Conservation (phyloP, 768 basidiomycete species). For the Termitomyces sp. region DNA sequence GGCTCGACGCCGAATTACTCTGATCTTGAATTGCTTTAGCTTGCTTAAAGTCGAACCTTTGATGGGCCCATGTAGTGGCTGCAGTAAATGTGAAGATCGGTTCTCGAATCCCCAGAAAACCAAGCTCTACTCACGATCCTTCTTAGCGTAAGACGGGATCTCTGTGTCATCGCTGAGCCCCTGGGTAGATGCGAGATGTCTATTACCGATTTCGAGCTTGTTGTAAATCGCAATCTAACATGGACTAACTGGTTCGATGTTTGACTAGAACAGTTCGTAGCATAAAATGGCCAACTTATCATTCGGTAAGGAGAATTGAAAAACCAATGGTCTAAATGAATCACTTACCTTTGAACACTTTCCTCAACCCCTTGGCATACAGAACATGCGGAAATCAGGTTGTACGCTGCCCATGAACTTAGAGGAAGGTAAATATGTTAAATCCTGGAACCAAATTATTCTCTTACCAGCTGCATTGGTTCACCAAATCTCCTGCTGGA, state of each 20-base stretch:
- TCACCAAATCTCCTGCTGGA: constrained; percentile 11
- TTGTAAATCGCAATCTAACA: neutral
- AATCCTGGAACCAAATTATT: neutral
- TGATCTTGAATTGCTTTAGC: constrained; percentile 24
- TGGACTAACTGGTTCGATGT: constrained; percentile 1
- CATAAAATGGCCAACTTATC: constrained; percentile 7
- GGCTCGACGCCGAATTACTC: constrained; percentile 21
- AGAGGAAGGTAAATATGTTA: neutral
- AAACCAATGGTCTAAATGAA: too few relatives aligned
- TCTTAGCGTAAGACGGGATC: constrained; percentile 45
- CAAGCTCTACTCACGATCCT: constrained; percentile 33
- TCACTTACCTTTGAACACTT: constrained; percentile 24
- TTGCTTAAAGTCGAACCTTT: constrained; percentile 17
- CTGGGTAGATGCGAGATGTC: constrained; percentile 34
- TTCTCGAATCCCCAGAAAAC: constrained; percentile 3
- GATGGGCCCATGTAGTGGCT: constrained; percentile 31
- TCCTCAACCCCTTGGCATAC: too few relatives aligned
- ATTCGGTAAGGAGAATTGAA: neutral
- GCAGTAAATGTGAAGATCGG: constrained; percentile 9
- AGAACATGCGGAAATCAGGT: constrained; percentile 46
- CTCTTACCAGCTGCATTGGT: constrained; percentile 33
- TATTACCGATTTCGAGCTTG: constrained; percentile 7
- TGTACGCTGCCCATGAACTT: constrained; percentile 56
- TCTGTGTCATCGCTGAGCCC: constrained; percentile 23
- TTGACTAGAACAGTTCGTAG: constrained; percentile 2